Evolutionary conservation across 2,329 filamentous ascomycete genomes (phyloP), one percentile per base, ranked within the genome.

Genomic region (Xylaria sp.): DNA sequence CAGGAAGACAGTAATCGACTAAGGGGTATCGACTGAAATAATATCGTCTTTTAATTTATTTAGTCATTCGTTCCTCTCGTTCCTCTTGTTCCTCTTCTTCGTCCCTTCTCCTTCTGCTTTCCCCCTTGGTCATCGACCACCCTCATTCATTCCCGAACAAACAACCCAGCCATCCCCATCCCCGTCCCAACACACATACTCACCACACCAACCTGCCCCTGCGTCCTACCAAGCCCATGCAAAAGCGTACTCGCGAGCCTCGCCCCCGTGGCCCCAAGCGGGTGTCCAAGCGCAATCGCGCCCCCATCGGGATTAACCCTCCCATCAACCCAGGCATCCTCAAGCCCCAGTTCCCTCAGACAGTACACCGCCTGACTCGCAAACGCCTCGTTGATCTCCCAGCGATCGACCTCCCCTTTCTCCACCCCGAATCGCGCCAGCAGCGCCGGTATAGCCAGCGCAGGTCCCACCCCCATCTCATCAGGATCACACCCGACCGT

Each of bases 401-500:
- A 98, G 10, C 96, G 84, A 42, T 91, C 87, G 0, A 98, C 88
- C 66, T 98, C 93, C 1, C 85, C 83, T 13, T 84, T 90, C 51
- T 82, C 78, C 16, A 98, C 79, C 0, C 90, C 93, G 1, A 91
- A 87, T 69, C 88, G 87, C 21, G 83, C 79, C n/a, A 98, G 84
- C 23, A 97, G 84, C 78, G 91, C 92, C 6, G 94, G 94, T 61
- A 98, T 95, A 0, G 93, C 94, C 32, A 97, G 78, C 0, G 93
- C 93, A 0, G 95, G 94, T 0, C 95, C 94, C 66, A 98, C 85
- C 47, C 95, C 94, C 95, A 98, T 98, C 85, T 97, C 94, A 77
- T 97, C 93, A 0, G 95, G 94, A 60, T 85, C 85, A 78, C 93
- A 97, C 13, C 95, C 94, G 0, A 90, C 89, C 12, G 93, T 90